A percentile compares a stretch with the other conserved stretches of the same genome.
These are phyloP conservation scores for Geosmithia flava DNA, from an alignment of 2,329 filamentous ascomycete species.

Conservation along the genomic window DNA sequence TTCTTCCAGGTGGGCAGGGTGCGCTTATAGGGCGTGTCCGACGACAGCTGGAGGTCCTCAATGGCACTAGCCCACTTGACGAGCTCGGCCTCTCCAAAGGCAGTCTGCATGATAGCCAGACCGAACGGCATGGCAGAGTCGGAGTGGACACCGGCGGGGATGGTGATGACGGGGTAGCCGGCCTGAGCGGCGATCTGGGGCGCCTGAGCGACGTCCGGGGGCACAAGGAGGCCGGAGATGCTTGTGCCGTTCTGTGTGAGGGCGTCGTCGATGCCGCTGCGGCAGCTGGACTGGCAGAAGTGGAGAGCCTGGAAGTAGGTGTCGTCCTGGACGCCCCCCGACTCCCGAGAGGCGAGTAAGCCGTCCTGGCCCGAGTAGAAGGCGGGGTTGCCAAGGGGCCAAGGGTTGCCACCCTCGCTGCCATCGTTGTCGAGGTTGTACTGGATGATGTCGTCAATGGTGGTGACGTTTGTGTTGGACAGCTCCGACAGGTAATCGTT, in stretches of 20 bases:
- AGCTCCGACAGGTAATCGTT: slow-evolving; percentile 50
- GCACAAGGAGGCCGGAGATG: slow-evolving; percentile 54
- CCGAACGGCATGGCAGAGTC: slow-evolving; percentile 49
- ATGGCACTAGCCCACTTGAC: slow-evolving; percentile 47
- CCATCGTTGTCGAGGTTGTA: slow-evolving; percentile 54
- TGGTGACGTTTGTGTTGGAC: slow-evolving; percentile 44
- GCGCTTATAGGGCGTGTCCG: slow-evolving; percentile 30
- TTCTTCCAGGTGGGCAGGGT: slow-evolving; percentile 38
- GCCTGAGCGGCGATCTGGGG: slow-evolving; percentile 64
- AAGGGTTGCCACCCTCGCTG: slow-evolving; percentile 52
- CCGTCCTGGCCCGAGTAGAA: slow-evolving; percentile 61
- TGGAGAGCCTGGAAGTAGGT: slow-evolving; percentile 55
- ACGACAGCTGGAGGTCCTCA: slow-evolving; percentile 37
- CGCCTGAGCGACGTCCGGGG: slow-evolving; percentile 54
- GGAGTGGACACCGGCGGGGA: slow-evolving; percentile 47
- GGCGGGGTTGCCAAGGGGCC: slow-evolving; percentile 38
- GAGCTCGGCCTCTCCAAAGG: slow-evolving; percentile 41
- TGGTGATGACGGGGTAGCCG: slow-evolving; percentile 59
- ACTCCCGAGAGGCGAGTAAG: slow-evolving; percentile 50
- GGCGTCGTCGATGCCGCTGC: slow-evolving; percentile 59
- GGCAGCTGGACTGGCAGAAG: slow-evolving; percentile 46
- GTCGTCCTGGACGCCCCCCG: slow-evolving; percentile 47
- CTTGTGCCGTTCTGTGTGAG: slow-evolving; percentile 31
- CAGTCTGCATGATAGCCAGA: slow-evolving; percentile 41
- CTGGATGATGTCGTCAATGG: slow-evolving; percentile 52